Evolutionary conservation across 352 stramenopile genomes (phyloP).

Genomic region (Phytopythium delawarense): DNA sequence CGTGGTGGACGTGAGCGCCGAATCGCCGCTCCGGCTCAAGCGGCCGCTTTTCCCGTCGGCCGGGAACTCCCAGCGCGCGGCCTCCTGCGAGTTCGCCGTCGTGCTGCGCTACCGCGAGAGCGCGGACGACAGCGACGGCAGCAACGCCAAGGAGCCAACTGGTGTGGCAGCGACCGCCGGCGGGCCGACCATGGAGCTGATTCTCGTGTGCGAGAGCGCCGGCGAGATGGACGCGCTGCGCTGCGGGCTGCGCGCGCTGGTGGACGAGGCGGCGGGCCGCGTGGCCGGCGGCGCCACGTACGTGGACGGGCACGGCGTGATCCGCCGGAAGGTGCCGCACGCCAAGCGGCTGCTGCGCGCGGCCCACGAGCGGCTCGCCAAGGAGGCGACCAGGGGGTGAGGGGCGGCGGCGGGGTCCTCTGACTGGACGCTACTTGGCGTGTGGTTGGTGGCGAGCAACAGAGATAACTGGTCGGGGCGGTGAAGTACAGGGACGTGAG

Average conservation of each 20-base stretch:
- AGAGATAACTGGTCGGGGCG: too few species aligned
- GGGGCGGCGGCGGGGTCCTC: neutral
- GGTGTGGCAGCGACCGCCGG: neutral
- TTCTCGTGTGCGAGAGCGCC: constrained; percentile 58
- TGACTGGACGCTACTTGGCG: too few species aligned
- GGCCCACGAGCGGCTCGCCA: constrained; percentile 15
- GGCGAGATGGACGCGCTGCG: constrained; percentile 54
- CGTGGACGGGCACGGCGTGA: constrained; percentile 56
- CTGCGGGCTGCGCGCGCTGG: constrained; percentile 45
- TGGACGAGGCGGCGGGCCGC: constrained; percentile 34
- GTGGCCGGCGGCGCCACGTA: constrained; percentile 45
- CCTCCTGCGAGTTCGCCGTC: constrained; percentile 26
- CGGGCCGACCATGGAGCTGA: constrained; percentile 27
- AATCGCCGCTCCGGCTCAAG: constrained; percentile 38
- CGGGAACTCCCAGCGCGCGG: neutral
- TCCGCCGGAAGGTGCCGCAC: constrained; percentile 57
- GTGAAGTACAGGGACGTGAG: too few species aligned
- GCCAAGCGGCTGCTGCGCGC: constrained; percentile 58
- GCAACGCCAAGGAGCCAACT: neutral
- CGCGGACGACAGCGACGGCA: constrained; percentile 4
- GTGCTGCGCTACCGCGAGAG: constrained; percentile 34
- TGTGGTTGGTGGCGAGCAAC: too few species aligned
- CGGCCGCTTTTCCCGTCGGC: neutral
- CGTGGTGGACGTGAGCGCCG: constrained; percentile 29
- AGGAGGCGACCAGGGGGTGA: neutral